Evolutionary conservation across 208 protist species (phyloP).

Genomic region (Kentomonas sorsogonicus): DNA sequence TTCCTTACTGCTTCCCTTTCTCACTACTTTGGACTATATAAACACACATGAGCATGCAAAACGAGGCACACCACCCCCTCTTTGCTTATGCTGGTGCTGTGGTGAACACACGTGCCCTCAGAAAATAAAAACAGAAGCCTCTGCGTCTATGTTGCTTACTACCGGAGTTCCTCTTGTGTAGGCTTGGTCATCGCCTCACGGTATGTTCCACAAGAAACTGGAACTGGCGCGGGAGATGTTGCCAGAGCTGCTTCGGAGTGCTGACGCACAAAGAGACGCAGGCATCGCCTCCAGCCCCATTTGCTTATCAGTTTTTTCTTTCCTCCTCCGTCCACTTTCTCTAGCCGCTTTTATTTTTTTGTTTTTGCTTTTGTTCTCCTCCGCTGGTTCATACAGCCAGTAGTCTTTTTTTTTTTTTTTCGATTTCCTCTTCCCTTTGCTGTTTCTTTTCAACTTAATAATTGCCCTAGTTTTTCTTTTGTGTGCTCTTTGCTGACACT

Average conservation of each 20-base stretch:
- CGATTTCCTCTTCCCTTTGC: background rate
- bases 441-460: slow-evolving; percentile 6
- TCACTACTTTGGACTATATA: too few species aligned
- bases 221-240: background rate
- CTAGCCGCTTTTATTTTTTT: slow-evolving; percentile 7
- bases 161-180: background rate
- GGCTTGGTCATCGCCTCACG: background rate
- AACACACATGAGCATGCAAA: too few species aligned
- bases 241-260: background rate
- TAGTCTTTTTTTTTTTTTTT: slow-evolving; percentile 6
- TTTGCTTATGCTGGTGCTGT: too few species aligned
- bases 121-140: too few species aligned
- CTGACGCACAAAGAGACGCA: too few species aligned
- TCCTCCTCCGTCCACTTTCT: slow-evolving; percentile 9
- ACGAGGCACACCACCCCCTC: too few species aligned
- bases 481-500: too few species aligned
- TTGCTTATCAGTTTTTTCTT: too few species aligned
- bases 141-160: background rate
- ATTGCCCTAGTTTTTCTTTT: too few species aligned
- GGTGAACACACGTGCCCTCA: too few species aligned
- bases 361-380: background rate
- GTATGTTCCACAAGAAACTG: background rate
- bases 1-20: too few species aligned
- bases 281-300: too few species aligned
- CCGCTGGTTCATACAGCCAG: background rate